Evolutionary conservation across 768 basidiomycete genomes (phyloP).

Genomic region (Tricholoma matsutake): DNA sequence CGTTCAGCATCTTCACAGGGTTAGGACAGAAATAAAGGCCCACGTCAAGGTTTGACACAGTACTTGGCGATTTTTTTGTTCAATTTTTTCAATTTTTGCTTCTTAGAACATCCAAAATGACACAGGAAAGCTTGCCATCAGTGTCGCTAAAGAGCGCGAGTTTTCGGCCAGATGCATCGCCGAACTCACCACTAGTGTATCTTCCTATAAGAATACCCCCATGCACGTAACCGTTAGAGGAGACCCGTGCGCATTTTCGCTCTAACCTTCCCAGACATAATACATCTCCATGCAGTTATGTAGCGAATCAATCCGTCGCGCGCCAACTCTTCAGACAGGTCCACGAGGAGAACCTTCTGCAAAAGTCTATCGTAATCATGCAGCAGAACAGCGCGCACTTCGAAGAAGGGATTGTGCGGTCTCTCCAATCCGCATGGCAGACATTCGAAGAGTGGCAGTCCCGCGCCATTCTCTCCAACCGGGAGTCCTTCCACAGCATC

Average conservation of each 20-base stretch:
- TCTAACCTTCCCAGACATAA: background rate
- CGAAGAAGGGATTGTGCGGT: constrained; percentile 92
- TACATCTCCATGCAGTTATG: constrained; percentile 40
- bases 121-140: constrained; percentile 86
- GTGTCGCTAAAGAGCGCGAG: constrained; percentile 92
- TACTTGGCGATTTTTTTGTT: background rate
- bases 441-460: constrained; percentile 94
- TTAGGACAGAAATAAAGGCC: constrained; percentile 91
- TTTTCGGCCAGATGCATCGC: constrained; percentile 79
- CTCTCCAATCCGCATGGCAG: constrained; percentile 94
- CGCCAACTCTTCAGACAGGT: constrained; percentile 89
- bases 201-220: constrained; percentile 91
- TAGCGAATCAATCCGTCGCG: constrained; percentile 67
- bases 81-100: background rate
- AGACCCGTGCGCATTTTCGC: constrained; percentile 66
- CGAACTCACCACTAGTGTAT: constrained; percentile 82
- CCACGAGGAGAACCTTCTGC: constrained; percentile 94
- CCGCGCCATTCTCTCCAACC: constrained; percentile 69
- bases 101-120: constrained; percentile 88
- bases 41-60: constrained; percentile 80
- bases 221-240: constrained; percentile 74
- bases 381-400: constrained; percentile 99
- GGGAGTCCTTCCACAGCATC: constrained; percentile 71
- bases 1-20: constrained; percentile 95
- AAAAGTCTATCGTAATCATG: constrained; percentile 97